Evolutionary conservation across 1,284 basidiomycete species (phyloP).

Genomic region (Testicularia cyperi): DNA sequence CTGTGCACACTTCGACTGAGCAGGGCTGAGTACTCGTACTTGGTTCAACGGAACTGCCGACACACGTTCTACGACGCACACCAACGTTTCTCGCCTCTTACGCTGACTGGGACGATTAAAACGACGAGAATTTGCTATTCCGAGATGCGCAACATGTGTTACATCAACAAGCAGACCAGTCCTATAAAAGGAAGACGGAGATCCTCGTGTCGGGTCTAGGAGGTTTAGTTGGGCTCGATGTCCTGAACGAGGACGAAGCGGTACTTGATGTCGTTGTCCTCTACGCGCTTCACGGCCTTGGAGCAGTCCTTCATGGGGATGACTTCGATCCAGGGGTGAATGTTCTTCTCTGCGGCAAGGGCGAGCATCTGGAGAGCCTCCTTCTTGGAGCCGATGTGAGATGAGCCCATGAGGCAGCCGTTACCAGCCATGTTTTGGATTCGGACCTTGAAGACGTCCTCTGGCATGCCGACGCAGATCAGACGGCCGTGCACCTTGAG

Average conservation of each 20-base stretch:
- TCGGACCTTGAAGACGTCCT: constrained; percentile 60
- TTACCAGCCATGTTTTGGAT: constrained; percentile 62
- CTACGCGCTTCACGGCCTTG: constrained; percentile 66
- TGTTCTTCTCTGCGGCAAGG: constrained; percentile 51
- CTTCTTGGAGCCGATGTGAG: constrained; percentile 69
- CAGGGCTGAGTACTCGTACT: too few species aligned
- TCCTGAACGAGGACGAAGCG: constrained; percentile 53
- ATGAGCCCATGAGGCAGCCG: constrained; percentile 62
- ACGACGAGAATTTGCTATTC: not conserved
- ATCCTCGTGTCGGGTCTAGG: too few species aligned
- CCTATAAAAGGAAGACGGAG: too few species aligned
- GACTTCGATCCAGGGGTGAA: constrained; percentile 63
- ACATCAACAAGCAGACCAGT: too few species aligned
- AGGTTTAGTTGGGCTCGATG: constrained; percentile 28
- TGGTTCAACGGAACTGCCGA: too few species aligned
- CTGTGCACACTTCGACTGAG: too few species aligned
- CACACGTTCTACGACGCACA: too few species aligned
- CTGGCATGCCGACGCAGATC: constrained; percentile 67
- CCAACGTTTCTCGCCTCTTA: too few species aligned
- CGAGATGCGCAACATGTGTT: too few species aligned
- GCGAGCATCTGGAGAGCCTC: constrained; percentile 64
- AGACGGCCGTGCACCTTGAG: constrained; percentile 66
- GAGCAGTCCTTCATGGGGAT: constrained; percentile 67
- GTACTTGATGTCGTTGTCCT: constrained; percentile 63
- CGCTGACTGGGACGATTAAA: not conserved